Evolutionary conservation across 495 filamentous ascomycete species (phyloP).

Genomic region (Aspergillus carlsbadensis): DNA sequence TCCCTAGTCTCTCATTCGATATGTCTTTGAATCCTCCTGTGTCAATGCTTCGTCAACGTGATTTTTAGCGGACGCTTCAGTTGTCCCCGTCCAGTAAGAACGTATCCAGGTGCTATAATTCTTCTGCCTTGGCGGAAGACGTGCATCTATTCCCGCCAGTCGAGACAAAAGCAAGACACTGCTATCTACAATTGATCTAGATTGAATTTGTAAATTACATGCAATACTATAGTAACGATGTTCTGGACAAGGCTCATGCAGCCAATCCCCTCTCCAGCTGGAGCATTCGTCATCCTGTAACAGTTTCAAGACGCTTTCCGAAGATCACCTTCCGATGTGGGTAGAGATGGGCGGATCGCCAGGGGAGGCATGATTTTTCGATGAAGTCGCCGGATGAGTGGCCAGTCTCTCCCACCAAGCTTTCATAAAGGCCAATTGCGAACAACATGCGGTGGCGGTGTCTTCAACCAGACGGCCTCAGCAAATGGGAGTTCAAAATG

Average conservation of each 20-base stretch:
- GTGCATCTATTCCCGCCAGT: no score
- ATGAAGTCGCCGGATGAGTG: neutral
- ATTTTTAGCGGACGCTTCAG: no score
- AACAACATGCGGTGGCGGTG: slow-evolving; percentile 1
- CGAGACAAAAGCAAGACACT: no score
- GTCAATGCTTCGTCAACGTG: no score
- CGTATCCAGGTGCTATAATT: no score
- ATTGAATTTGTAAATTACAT: slow-evolving; percentile 1
- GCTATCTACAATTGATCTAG: neutral
- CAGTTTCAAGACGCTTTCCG: slow-evolving; percentile 9
- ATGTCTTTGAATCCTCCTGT: no score
- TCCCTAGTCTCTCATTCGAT: no score
- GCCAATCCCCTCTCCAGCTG: slow-evolving; percentile 8
- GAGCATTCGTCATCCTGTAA: slow-evolving; percentile 16
- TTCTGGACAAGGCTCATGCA: neutral
- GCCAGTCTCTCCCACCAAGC: neutral
- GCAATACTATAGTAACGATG: neutral
- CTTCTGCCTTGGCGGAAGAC: no score
- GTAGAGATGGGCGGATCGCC: slow-evolving; percentile 7
- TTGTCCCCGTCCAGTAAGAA: no score
- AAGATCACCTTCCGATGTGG: slow-evolving; percentile 11
- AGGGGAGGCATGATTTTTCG: slow-evolving; percentile 1
- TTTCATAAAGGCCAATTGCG: neutral
- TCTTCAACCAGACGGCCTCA: neutral
- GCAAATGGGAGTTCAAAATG: slow-evolving; percentile 1